These are phyloP conservation scores for Hypomontagnella monticulosa DNA, from an alignment of 495 filamentous ascomycete genomes.

Conservation along the genomic window DNA sequence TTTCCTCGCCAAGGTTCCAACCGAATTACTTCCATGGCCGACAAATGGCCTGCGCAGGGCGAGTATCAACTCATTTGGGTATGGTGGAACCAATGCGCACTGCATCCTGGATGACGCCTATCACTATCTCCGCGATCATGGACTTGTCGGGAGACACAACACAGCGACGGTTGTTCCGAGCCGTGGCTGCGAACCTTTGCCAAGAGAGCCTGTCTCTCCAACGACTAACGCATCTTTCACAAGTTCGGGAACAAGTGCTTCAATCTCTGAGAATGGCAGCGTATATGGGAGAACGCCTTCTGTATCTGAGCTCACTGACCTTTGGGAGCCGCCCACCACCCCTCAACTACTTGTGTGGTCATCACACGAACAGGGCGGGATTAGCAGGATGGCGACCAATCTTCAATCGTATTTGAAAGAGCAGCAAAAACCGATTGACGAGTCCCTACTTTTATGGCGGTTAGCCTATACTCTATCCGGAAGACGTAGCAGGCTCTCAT, in stretches of 20 bases:
- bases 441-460: not conserved
- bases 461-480: not conserved
- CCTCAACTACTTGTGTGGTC: conserved; percentile 44
- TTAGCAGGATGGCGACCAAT: conserved; percentile 33
- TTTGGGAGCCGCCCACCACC: conserved; percentile 26
- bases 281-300: conserved; percentile 32
- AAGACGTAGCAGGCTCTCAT: not conserved
- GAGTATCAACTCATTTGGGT: conserved; percentile 12
- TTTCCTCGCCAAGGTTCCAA: conserved; percentile 1
- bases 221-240: conserved; percentile 12
- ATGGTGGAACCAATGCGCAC: conserved; percentile 12
- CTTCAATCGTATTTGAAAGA: conserved; percentile 37
- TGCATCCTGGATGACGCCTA: conserved; percentile 9
- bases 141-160: conserved; percentile 24
- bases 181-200: conserved; percentile 7
- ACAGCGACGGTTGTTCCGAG: conserved; percentile 27
- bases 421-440: not conserved
- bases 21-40: not conserved
- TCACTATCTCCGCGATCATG: not conserved
- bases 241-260: conserved; percentile 26
- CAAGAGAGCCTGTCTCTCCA: conserved; percentile 10
- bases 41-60: not conserved
- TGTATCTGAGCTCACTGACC: conserved; percentile 32
- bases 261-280: conserved; percentile 32
- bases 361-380: conserved; percentile 44